Percentiles rank a stretch among this genome's conserved stretches.
phyloP scores from a whole-genome alignment of 106 monocot genomes.

The Chionographis japonica region DNA sequence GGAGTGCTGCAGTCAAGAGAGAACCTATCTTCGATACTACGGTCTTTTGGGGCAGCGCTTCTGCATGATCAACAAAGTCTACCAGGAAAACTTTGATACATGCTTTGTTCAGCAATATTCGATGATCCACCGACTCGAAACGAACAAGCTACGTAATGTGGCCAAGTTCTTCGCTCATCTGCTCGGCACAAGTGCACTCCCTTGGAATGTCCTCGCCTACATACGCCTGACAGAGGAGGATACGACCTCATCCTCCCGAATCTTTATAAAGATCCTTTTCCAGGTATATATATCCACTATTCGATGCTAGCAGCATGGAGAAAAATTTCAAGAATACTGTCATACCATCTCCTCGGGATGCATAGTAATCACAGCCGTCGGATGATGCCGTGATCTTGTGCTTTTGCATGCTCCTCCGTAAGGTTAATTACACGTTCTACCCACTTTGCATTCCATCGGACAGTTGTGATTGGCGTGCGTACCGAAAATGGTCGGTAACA shows the following conservation, averaged over 20 bases:
- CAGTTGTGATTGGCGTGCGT: too few relatives aligned
- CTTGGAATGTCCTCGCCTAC: conserved; percentile 66
- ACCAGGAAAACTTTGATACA: conserved; percentile 48
- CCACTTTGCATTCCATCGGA: too few relatives aligned
- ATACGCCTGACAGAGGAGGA: conserved; percentile 91
- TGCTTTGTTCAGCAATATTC: conserved; percentile 55
- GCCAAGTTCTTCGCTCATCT: conserved; percentile 54
- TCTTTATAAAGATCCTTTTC: conserved; percentile 96
- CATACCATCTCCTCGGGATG: too few relatives aligned
- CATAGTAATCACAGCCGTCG: too few relatives aligned
- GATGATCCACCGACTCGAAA: conserved; percentile 50
- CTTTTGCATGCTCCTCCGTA: too few relatives aligned
- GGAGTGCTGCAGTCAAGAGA: conserved; percentile 53
- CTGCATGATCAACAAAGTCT: conserved; percentile 47
- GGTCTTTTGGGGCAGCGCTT: conserved; percentile 49
- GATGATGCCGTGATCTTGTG: too few relatives aligned
- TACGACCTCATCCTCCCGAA: conserved; percentile 87
- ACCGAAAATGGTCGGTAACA: too few relatives aligned
- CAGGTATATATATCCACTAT: conserved; percentile 40
- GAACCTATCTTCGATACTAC: conserved; percentile 46
- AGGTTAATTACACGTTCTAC: too few relatives aligned
- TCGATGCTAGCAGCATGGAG: too few relatives aligned
- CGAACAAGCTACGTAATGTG: conserved; percentile 44
- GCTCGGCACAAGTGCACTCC: conserved; percentile 43
- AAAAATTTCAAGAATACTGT: too few relatives aligned